These are phyloP conservation scores for Trapa bicornis DNA, from an alignment of 345 rosid genomes.

Conservation along the genomic window DNA sequence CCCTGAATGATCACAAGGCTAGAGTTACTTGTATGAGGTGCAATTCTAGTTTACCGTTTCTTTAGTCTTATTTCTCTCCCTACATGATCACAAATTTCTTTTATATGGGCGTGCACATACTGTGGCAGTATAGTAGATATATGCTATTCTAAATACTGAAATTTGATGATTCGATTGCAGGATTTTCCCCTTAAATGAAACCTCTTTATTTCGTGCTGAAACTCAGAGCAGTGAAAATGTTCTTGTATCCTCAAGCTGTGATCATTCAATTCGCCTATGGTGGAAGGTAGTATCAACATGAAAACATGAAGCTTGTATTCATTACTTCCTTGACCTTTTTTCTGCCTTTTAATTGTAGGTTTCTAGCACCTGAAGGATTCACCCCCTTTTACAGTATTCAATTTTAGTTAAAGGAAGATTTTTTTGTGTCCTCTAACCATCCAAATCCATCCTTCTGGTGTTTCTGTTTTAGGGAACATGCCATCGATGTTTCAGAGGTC, in stretches of 20 bases:
- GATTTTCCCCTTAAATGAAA: constrained; percentile 32
- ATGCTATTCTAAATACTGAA: constrained; percentile 2
- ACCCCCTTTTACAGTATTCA: not conserved
- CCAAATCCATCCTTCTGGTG: not conserved
- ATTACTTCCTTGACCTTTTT: not conserved
- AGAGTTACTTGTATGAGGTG: constrained; percentile 65
- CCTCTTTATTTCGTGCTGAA: constrained; percentile 27
- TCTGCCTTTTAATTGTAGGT: not conserved
- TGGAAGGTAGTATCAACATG: constrained; percentile 43
- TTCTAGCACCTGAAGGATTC: not conserved
- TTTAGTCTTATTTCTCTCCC: not conserved
- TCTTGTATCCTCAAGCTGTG: constrained; percentile 48
- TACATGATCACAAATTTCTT: not conserved
- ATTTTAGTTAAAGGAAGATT: not conserved
- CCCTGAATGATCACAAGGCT: constrained; percentile 35
- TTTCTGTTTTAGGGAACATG: constrained; percentile 34
- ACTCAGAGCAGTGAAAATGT: constrained; percentile 30
- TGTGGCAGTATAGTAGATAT: not conserved
- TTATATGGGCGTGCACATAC: not conserved
- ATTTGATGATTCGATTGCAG: constrained; percentile 22
- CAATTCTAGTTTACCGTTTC: not conserved
- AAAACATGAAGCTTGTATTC: not conserved
- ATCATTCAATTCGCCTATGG: constrained; percentile 55
- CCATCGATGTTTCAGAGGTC: constrained; percentile 49
- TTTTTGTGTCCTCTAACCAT: not conserved